phyloP scores from a whole-genome alignment of 2,329 filamentous ascomycete genomes.

The Didymella pinodella region DNA sequence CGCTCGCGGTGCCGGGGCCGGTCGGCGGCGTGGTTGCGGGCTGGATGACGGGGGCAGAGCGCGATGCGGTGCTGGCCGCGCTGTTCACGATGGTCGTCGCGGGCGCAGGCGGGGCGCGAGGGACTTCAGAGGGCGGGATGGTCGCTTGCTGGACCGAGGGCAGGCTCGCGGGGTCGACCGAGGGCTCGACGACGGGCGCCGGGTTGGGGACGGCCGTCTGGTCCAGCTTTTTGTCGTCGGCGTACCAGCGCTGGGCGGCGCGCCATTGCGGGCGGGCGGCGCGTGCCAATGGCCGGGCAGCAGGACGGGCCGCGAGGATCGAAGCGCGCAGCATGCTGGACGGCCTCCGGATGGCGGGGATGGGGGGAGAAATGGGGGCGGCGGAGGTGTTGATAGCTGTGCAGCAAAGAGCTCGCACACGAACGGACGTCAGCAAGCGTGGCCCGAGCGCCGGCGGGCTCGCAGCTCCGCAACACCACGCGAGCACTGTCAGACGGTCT shows the following conservation, averaged over 20 bases:
- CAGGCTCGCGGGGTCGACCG: conserved; percentile 50
- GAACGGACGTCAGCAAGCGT: conserved; percentile 3
- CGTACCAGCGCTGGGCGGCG: conserved; percentile 58
- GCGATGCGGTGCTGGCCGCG: conserved; percentile 36
- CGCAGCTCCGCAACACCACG: conserved; percentile 2
- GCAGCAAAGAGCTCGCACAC: conserved; percentile 21
- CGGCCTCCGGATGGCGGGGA: conserved; percentile 48
- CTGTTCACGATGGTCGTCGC: conserved; percentile 43
- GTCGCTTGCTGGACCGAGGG: conserved; percentile 40
- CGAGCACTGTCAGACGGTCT: conserved; percentile 8
- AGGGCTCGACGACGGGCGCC: conserved; percentile 50
- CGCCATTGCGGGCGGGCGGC: conserved; percentile 49
- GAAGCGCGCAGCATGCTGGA: conserved; percentile 65
- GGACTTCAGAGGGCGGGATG: conserved; percentile 59
- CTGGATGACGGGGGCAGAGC: conserved; percentile 41
- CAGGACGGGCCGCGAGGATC: conserved; percentile 58
- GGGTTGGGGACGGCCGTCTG: conserved; percentile 50
- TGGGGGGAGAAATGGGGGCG: conserved; percentile 28
- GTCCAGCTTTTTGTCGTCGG: conserved; percentile 56
- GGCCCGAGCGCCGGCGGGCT: conserved; percentile 13
- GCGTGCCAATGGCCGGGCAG: conserved; percentile 48
- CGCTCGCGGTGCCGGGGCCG: conserved; percentile 53
- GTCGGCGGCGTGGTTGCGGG: conserved; percentile 51
- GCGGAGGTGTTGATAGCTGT: conserved; percentile 18
- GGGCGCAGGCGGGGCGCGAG: conserved; percentile 57